phyloP scores from a whole-genome alignment of 345 rosid species.

The Brassica rapa region DNA sequence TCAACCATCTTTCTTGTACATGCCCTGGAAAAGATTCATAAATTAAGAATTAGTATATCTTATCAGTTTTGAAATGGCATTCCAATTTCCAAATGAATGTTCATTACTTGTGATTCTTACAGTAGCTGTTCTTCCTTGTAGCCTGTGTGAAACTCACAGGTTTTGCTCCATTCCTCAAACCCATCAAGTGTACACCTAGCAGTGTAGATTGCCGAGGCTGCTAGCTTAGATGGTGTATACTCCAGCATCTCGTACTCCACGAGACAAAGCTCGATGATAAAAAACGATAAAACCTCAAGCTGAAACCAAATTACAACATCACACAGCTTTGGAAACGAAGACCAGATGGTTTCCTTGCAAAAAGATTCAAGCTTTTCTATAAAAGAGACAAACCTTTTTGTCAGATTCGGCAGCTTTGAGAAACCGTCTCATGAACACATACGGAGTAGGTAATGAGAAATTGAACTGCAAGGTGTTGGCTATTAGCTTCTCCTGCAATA shows the following conservation, averaged over 20 bases:
- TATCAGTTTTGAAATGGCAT: background rate
- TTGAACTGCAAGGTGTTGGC: constrained; percentile 70
- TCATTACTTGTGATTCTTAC: constrained; percentile 38
- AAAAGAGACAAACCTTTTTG: constrained; percentile 57
- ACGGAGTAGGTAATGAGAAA: constrained; percentile 78
- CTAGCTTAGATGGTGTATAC: constrained; percentile 59
- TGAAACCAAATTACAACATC: constrained; percentile 43
- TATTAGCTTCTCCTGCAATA: constrained; percentile 78
- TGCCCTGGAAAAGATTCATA: constrained; percentile 43
- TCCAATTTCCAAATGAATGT: background rate
- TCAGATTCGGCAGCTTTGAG: constrained; percentile 81
- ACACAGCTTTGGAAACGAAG: background rate
- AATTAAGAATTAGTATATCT: background rate
- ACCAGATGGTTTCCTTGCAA: background rate
- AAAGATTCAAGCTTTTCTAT: constrained; percentile 2
- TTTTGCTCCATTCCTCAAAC: constrained; percentile 50
- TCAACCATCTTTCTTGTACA: constrained; percentile 75
- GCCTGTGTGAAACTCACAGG: constrained; percentile 50
- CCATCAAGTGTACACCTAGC: constrained; percentile 52
- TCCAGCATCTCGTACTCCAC: constrained; percentile 62
- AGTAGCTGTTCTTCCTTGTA: constrained; percentile 52
- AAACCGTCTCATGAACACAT: constrained; percentile 87
- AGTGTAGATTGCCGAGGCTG: constrained; percentile 68
- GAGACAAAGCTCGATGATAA: constrained; percentile 57
- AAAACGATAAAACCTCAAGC: constrained; percentile 78